Base-by-base conservation (phyloP, 2,329 filamentous ascomycete genomes). In the Colletotrichum orchidophilum region DNA sequence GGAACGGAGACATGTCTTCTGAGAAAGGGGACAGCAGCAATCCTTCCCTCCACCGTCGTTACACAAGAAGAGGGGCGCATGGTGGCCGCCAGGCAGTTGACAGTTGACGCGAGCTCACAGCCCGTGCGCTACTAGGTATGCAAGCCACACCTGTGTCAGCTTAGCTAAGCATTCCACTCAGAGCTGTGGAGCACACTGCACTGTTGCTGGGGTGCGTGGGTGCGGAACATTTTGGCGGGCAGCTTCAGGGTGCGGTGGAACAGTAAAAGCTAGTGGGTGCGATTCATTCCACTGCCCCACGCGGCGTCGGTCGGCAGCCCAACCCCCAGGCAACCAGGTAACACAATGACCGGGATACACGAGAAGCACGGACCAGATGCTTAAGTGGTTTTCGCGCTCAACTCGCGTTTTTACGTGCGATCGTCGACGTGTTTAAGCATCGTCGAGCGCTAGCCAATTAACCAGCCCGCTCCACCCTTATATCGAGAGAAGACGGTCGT, bases 371-470 rank as follows among this genome's bases (percentile, higher is more conserved):
- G 76, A 52, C 72, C 73, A 59, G 15, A 5, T 26, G 21, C 55
- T 74, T 73, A 73, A 74, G 71, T 73, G 71, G 59, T 71, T 63
- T 61, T 70, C 73, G 69, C 69, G 62, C 53, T 64, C 39, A 62
- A 69, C 58, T 74, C 74, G 74, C 74, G 74, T 75, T 70, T 69
- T 71, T 70, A 74, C 74, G 74, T 74, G 73, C 53, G 21, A 72
- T 65, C 74, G 64, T 65, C 66, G 64, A 62, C 71, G 68, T 69
- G 72, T 72, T 71, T 66, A 61, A 74, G 64, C 66, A 65, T 69
- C 63, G 52, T 54, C 27, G 55, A 72, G 42, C 70, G 60, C 60
- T 55, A 66, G 66, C 70, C 66, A 72, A 70, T 72, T 71, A 67
- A 62, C 63, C 55, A 54, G 31, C 50, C 33, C 24, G 29, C 29